Evolutionary conservation across 2,329 filamentous ascomycete species (phyloP).

Genomic region (Hortaea werneckii): DNA sequence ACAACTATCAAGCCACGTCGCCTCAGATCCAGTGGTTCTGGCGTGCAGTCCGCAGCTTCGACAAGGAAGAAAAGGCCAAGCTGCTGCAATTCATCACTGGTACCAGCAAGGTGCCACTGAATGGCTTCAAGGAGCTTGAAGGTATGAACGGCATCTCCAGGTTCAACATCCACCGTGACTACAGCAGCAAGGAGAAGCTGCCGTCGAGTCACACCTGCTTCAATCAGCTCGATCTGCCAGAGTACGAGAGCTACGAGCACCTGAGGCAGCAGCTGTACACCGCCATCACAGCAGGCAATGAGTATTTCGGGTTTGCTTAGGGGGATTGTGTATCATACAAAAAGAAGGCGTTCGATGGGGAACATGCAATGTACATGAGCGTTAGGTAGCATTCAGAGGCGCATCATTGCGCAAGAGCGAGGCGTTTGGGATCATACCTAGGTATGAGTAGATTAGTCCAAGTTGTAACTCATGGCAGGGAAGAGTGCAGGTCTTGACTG

Average conservation of each 20-base stretch:
- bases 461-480: background rate
- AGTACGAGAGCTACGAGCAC: constrained; percentile 92
- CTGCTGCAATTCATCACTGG: constrained; percentile 96
- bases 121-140: constrained; percentile 97
- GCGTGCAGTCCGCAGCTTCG: constrained; percentile 91
- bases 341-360: constrained; percentile 1
- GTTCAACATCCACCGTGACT: constrained; percentile 98
- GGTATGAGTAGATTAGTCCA: background rate
- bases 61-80: constrained; percentile 97
- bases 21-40: constrained; percentile 99
- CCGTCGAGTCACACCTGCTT: constrained; percentile 98
- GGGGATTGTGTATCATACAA: constrained; percentile 6
- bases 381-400: constrained; percentile 4
- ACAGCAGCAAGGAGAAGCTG: constrained; percentile 88
- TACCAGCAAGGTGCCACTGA: constrained; percentile 94
- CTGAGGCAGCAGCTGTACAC: constrained; percentile 82
- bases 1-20: constrained; percentile 90
- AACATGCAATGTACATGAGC: background rate
- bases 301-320: constrained; percentile 92
- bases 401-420: background rate
- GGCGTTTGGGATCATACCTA: background rate
- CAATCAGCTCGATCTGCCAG: constrained; percentile 96
- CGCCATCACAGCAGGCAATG: constrained; percentile 93
- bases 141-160: constrained; percentile 97
- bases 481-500: constrained; percentile 11